A percentile compares a stretch with the other conserved stretches of the same genome.
Conservation (phyloP, 1,284 basidiomycete genomes). For the Microbotryomycetes sp. region DNA sequence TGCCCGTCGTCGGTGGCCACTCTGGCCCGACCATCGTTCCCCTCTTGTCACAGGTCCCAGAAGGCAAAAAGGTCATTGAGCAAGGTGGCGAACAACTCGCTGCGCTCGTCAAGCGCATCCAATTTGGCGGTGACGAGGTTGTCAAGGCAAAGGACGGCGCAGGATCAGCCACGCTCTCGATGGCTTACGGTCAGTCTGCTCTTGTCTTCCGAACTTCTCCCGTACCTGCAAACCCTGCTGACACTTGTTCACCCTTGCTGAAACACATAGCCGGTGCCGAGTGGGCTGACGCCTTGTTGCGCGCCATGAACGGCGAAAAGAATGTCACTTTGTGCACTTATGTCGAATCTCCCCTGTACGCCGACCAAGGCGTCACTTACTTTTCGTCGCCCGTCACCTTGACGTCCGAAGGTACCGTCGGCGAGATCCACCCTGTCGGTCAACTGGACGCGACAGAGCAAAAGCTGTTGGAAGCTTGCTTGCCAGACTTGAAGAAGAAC, state of each 20-base stretch:
- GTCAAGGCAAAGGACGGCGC: constrained; percentile 84
- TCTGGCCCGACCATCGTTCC: constrained; percentile 94
- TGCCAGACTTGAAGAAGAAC: constrained; percentile 79
- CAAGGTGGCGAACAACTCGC: constrained; percentile 58
- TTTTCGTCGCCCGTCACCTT: constrained; percentile 88
- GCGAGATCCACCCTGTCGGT: constrained; percentile 79
- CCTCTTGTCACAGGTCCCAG: constrained; percentile 70
- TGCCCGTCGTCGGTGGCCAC: constrained; percentile 94
- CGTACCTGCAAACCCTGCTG: not conserved
- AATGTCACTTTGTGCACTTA: constrained; percentile 54
- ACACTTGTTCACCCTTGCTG: too few species aligned
- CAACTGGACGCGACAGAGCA: constrained; percentile 68
- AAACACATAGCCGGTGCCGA: constrained; percentile 59
- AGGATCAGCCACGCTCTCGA: constrained; percentile 80
- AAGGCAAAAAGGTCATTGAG: constrained; percentile 43
- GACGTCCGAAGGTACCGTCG: constrained; percentile 72
- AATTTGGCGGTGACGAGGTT: constrained; percentile 88
- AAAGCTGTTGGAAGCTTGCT: constrained; percentile 74
- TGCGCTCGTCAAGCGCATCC: constrained; percentile 73
- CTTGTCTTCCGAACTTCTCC: constrained; percentile 26
- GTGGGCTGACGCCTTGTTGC: constrained; percentile 74
- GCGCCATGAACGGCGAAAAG: constrained; percentile 79
- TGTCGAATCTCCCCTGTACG: constrained; percentile 59
- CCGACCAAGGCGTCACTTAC: constrained; percentile 57
- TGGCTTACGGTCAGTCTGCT: constrained; percentile 70